Conservation (phyloP, 345 rosid genomes). For the Mangifera indica region DNA sequence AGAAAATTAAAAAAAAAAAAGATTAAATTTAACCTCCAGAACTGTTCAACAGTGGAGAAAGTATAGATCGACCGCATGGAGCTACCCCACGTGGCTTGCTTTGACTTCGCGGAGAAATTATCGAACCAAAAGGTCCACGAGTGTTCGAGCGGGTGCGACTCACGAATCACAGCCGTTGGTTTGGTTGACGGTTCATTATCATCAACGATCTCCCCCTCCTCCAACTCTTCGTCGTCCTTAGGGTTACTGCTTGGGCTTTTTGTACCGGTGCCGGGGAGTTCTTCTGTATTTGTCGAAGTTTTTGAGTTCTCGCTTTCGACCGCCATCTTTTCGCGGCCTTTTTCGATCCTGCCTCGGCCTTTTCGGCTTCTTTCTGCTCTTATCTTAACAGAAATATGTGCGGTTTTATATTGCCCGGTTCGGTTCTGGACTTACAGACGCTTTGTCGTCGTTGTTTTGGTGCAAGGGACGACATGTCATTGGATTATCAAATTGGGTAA, state of each 20-base stretch:
- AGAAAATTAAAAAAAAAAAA: no score
- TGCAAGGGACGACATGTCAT: background rate
- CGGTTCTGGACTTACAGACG: background rate
- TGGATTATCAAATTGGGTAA: no score
- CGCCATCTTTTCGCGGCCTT: slow-evolving; percentile 14
- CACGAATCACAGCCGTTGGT: slow-evolving; percentile 26
- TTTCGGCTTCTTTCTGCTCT: background rate
- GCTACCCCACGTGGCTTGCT: slow-evolving; percentile 70
- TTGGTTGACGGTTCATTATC: slow-evolving; percentile 33
- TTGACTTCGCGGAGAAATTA: slow-evolving; percentile 53
- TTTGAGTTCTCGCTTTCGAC: slow-evolving; percentile 21
- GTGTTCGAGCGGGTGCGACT: slow-evolving; percentile 70
- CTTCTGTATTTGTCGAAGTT: slow-evolving; percentile 20
- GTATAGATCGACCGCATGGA: slow-evolving; percentile 69
- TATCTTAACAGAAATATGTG: background rate
- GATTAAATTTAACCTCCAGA: slow-evolving; percentile 61
- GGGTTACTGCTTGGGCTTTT: slow-evolving; percentile 31
- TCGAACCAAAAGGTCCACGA: slow-evolving; percentile 96
- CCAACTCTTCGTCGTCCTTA: slow-evolving; percentile 41
- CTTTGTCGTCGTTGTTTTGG: background rate
- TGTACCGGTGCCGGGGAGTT: background rate
- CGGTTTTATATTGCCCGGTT: background rate
- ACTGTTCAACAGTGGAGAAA: slow-evolving; percentile 69
- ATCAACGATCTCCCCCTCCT: slow-evolving; percentile 59
- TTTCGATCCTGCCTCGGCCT: background rate